Conservation (phyloP, 176 grass and related monocot genomes). For the Thalia dealbata region DNA sequence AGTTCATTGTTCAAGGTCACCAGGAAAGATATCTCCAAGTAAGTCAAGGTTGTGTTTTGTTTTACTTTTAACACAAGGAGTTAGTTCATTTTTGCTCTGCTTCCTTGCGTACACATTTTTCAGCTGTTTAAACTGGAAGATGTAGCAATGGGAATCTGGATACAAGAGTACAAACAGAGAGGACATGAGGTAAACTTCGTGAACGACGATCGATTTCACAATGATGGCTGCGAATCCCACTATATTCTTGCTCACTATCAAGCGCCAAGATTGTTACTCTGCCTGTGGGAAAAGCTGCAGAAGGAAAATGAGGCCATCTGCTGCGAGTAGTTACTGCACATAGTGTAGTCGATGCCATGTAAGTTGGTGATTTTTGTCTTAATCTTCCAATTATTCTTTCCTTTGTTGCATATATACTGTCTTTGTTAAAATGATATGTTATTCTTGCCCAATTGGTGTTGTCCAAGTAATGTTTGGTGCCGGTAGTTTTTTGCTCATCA, state of each 20-base stretch:
- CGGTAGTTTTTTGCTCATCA: no score
- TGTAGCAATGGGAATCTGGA: constrained; percentile 91
- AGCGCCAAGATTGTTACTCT: constrained; percentile 68
- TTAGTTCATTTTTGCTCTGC: neutral
- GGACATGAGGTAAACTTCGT: constrained; percentile 59
- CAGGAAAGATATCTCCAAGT: constrained; percentile 65
- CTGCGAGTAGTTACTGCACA: constrained; percentile 38
- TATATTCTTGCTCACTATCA: constrained; percentile 91
- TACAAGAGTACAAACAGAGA: constrained; percentile 56
- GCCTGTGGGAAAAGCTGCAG: constrained; percentile 71
- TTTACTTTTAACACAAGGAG: neutral
- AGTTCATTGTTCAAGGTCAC: constrained; percentile 69
- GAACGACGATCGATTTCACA: constrained; percentile 68
- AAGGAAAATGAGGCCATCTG: constrained; percentile 54
- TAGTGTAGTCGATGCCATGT: no score
- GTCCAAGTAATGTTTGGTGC: no score
- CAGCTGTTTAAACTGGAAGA: constrained; percentile 97
- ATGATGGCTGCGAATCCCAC: constrained; percentile 61
- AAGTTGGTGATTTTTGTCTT: no score
- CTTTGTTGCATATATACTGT: no score
- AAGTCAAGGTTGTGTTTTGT: constrained; percentile 1
- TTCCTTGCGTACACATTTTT: constrained; percentile 6
- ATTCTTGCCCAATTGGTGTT: no score
- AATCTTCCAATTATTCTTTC: no score
- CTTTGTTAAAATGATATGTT: no score